Conservation (phyloP, 1,139 yeast genomes). For the Protomyces macrosporus region DNA sequence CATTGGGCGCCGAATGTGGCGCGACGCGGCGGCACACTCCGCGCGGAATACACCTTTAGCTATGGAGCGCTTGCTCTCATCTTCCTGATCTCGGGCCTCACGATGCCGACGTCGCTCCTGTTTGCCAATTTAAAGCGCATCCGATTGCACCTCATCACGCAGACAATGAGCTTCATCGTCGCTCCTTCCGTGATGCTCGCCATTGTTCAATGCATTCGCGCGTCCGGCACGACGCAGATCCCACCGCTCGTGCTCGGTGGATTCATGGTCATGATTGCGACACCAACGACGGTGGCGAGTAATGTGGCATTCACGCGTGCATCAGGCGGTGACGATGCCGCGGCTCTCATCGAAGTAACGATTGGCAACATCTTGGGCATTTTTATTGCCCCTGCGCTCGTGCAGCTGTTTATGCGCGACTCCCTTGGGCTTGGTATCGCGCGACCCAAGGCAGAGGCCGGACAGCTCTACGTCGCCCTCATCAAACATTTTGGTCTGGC, state of each 20-base stretch:
- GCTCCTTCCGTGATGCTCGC: slow-evolving; percentile 75
- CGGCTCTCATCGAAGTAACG: slow-evolving; percentile 77
- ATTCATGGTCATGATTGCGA: slow-evolving; percentile 70
- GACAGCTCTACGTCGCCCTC: slow-evolving; percentile 61
- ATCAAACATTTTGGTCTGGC: slow-evolving; percentile 82
- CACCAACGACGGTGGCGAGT: slow-evolving; percentile 87
- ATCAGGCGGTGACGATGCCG: slow-evolving; percentile 73
- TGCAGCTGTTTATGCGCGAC: slow-evolving; percentile 59
- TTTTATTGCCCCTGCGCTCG: slow-evolving; percentile 75
- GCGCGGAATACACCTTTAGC: slow-evolving; percentile 68
- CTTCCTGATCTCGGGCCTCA: slow-evolving; percentile 71
- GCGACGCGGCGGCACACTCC: slow-evolving; percentile 69
- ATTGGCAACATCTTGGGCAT: slow-evolving; percentile 82
- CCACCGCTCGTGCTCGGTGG: slow-evolving; percentile 75
- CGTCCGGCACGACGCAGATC: slow-evolving; percentile 53
- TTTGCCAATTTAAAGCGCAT: slow-evolving; percentile 60
- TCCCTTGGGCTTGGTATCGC: slow-evolving; percentile 63
- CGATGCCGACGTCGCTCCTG: slow-evolving; percentile 62
- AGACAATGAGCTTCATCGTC: slow-evolving; percentile 62
- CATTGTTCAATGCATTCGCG: slow-evolving; percentile 59
- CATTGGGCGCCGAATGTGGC: slow-evolving; percentile 77
- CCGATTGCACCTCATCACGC: slow-evolving; percentile 74
- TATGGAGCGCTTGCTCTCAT: slow-evolving; percentile 85
- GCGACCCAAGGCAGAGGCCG: slow-evolving; percentile 60
- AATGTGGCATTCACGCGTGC: slow-evolving; percentile 86